Base-by-base conservation (phyloP, 106 monocot genomes). In the Allium sativum region DNA sequence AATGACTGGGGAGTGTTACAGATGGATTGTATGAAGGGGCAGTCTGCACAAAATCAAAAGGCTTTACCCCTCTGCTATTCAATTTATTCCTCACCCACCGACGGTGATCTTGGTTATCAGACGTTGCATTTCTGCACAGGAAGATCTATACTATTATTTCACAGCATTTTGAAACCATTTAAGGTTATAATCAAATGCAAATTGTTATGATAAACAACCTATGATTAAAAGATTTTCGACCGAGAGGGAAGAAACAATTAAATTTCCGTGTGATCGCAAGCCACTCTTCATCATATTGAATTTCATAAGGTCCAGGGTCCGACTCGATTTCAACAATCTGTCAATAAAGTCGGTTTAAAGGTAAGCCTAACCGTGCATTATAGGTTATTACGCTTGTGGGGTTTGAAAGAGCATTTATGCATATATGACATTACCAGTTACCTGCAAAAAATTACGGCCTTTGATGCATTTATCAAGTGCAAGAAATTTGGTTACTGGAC, bases 381-480 rank as follows among this genome's bases (percentile, higher is more conserved):
- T 15, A 18, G 42, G 58, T 12, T 40, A n/a, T 16, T 58, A 16
- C 13, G 12, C 10, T 41, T 58, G 10, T 8, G 12, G 42, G 4
- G 14, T 9, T 61, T 6, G 18, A 44, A 44, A 18, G 17, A 44
- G 3, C 31, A 31, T 31, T 31, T 31, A 31, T 31, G 31, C 5
- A 50, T 21, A 21, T 19, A 48, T 8, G 21, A 6, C 40, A 10
- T 45, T 59, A 40, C 40, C 53, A 72, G n/a, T 58, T 18, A 84
- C 96, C 90, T 88, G 91, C 60, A 91, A 64, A 71, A 98, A 98
- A 15, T 67, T 74, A 6, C 80, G 91, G 16, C 80, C 64, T 45
- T 65, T 84, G 21, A 91, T 77, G 52, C 96, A 98, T 53, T 98
- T 98, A 72, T 98, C 96, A 67, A 98, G 87, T 19, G 96, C 96